phyloP scores from a whole-genome alignment of 306 rosid genomes.

The Citrullus colocynthis region DNA sequence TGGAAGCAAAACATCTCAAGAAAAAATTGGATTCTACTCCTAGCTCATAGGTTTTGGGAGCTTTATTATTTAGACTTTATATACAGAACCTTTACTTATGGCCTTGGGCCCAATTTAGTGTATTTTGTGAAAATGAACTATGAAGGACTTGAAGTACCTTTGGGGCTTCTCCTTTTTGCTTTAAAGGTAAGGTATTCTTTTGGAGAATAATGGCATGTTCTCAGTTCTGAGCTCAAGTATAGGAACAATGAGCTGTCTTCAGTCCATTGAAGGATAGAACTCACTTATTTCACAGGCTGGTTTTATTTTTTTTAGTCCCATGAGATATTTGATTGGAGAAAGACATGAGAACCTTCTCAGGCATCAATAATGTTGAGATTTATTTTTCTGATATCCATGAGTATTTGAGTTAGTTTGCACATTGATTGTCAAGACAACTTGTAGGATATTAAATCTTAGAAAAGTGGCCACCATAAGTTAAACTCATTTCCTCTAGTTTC shows the following conservation, averaged over 20 bases:
- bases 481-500: neutral
- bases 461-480: neutral
- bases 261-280: neutral
- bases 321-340: neutral
- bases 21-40: neutral
- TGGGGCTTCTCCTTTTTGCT: neutral
- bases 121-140: neutral
- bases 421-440: neutral
- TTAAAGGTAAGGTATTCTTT: neutral
- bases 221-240: neutral
- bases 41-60: neutral
- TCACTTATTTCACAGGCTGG: neutral
- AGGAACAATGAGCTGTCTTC: neutral
- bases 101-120: neutral
- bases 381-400: neutral
- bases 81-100: neutral
- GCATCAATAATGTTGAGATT: neutral
- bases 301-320: neutral
- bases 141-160: neutral
- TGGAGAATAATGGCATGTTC: neutral
- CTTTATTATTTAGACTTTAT: neutral
- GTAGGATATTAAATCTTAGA: neutral
- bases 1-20: neutral
- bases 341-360: neutral
- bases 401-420: neutral